Conservation (phyloP, 2,329 filamentous ascomycete species). For the Aspergillus puulaauensis region DNA sequence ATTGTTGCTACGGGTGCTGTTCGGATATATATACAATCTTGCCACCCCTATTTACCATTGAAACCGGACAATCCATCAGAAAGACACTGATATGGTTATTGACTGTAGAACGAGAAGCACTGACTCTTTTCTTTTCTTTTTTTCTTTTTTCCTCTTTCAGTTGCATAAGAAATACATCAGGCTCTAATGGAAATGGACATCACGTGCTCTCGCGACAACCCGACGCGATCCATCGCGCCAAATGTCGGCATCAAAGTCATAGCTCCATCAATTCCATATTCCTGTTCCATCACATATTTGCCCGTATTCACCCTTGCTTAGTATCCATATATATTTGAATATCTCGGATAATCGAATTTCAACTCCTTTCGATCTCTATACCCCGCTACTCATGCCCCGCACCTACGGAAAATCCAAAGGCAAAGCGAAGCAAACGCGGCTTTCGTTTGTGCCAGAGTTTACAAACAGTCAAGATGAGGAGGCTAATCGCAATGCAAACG, state of each 20-base stretch:
- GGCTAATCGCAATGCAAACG: slow-evolving; percentile 30
- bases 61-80: too few relatives aligned
- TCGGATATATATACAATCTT: too few relatives aligned
- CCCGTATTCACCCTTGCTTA: background rate
- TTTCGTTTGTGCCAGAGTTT: slow-evolving; percentile 41
- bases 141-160: too few relatives aligned
- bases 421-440: slow-evolving; percentile 42
- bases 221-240: slow-evolving; percentile 19
- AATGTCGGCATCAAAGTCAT: background rate
- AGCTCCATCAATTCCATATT: background rate
- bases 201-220: slow-evolving; percentile 24
- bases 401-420: slow-evolving; percentile 31
- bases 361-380: background rate
- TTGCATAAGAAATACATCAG: too few relatives aligned
- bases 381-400: slow-evolving; percentile 29
- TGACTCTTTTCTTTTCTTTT: too few relatives aligned
- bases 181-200: slow-evolving; percentile 1
- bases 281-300: background rate
- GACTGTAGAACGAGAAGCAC: background rate
- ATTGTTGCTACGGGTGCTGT: too few relatives aligned
- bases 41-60: too few relatives aligned
- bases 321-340: background rate
- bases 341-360: background rate
- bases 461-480: slow-evolving; percentile 22
- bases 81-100: too few relatives aligned